Percentiles rank a stretch among this genome's conserved stretches.
Evolutionary conservation across 2,329 filamentous ascomycete genomes (phyloP).

Genomic region (Cordyceps militaris): DNA sequence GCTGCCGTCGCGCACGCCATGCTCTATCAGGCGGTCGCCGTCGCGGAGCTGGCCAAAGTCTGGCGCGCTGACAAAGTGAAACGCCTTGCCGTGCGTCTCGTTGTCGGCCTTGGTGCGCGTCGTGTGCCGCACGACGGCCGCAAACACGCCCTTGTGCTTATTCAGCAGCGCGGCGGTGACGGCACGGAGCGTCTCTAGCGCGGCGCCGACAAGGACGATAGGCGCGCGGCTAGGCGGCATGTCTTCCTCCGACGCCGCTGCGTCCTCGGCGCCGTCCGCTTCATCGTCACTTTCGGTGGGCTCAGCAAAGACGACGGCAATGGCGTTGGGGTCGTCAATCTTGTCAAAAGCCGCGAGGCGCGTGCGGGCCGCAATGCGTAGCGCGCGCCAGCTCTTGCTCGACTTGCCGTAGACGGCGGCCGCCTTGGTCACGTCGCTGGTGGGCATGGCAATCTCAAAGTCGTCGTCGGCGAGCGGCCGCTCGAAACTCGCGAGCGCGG

Average conservation of each 20-base stretch:
- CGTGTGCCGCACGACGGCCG: conserved; percentile 47
- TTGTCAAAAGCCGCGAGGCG: conserved; percentile 77
- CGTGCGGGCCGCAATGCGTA: conserved; percentile 69
- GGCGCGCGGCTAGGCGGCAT: conserved; percentile 43
- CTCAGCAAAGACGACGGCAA: conserved; percentile 50
- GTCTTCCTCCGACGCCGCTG: conserved; percentile 26
- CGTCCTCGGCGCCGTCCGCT: conserved; percentile 28
- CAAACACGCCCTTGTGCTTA: conserved; percentile 59
- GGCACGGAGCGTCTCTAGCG: conserved; percentile 54
- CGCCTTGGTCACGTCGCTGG: conserved; percentile 50
- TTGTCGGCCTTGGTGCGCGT: conserved; percentile 42
- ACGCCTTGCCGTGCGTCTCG: conserved; percentile 45
- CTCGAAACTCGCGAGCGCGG: conserved; percentile 63
- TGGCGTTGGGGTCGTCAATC: conserved; percentile 74
- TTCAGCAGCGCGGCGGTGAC: conserved; percentile 57
- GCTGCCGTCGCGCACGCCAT: conserved; percentile 39
- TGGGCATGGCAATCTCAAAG: conserved; percentile 79
- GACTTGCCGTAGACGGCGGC: conserved; percentile 62
- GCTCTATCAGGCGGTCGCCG: conserved; percentile 53
- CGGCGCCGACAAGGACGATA: conserved; percentile 62
- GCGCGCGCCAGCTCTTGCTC: conserved; percentile 84
- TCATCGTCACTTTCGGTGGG: conserved; percentile 29
- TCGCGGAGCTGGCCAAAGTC: conserved; percentile 53
- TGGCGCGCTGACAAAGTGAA: conserved; percentile 49
- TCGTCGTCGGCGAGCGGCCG: conserved; percentile 70